phyloP scores from a whole-genome alignment of 345 rosid species.

The Zanthoxylum bungeanum region DNA sequence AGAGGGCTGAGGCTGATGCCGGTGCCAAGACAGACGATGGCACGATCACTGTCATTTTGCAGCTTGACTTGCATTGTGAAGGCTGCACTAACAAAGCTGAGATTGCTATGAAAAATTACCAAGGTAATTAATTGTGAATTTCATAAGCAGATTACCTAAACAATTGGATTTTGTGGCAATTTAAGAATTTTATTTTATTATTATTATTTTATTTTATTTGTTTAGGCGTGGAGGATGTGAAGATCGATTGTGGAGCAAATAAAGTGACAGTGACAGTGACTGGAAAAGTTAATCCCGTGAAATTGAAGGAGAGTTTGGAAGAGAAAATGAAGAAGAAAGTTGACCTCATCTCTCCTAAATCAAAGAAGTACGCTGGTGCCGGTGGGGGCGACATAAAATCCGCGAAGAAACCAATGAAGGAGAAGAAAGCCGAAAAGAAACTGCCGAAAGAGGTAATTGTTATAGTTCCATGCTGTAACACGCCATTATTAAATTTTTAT shows the following conservation, averaged over 20 bases:
- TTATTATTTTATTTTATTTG: slow-evolving; percentile 7
- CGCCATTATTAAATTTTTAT: neutral
- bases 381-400: slow-evolving; percentile 18
- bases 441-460: slow-evolving; percentile 40
- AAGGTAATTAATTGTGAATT: slow-evolving; percentile 62
- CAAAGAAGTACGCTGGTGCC: slow-evolving; percentile 37
- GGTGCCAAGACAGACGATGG: too few relatives aligned
- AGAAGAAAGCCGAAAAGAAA: slow-evolving; percentile 29
- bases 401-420: slow-evolving; percentile 36
- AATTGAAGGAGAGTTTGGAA: slow-evolving; percentile 32
- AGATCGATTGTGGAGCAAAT: slow-evolving; percentile 42
- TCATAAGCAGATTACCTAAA: too few relatives aligned
- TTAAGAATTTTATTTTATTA: neutral
- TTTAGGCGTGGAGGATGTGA: slow-evolving; percentile 73
- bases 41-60: slow-evolving; percentile 45
- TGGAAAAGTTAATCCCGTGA: slow-evolving; percentile 69
- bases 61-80: slow-evolving; percentile 82
- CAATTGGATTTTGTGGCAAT: too few relatives aligned
- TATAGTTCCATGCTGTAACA: too few relatives aligned
- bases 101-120: slow-evolving; percentile 33
- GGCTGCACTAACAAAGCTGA: slow-evolving; percentile 77
- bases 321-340: slow-evolving; percentile 27
- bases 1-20: slow-evolving; percentile 36
- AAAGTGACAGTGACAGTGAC: slow-evolving; percentile 68
- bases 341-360: slow-evolving; percentile 42